Conservation (phyloP, 1,284 basidiomycete genomes). For the Mycena citricolor region DNA sequence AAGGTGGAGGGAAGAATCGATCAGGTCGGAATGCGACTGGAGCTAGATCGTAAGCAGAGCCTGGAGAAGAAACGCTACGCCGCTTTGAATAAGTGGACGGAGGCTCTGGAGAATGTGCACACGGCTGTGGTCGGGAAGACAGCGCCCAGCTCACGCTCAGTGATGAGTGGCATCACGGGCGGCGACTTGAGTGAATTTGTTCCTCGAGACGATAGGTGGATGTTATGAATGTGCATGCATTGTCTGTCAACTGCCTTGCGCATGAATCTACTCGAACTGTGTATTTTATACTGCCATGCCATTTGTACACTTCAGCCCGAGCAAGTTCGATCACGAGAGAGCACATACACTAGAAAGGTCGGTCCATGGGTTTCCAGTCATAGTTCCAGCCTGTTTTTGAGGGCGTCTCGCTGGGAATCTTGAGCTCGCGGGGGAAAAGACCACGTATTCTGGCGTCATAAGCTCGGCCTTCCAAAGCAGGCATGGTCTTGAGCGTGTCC, state of each 20-base stretch:
- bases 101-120: conserved; percentile 73
- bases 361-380: conserved; percentile 67
- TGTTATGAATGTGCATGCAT: conserved; percentile 20
- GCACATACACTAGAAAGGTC: conserved; percentile 38
- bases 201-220: conserved; percentile 36
- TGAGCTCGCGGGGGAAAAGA: conserved; percentile 80
- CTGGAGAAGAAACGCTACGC: conserved; percentile 82
- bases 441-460: conserved; percentile 79
- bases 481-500: conserved; percentile 60
- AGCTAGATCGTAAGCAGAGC: conserved; percentile 86
- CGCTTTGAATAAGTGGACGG: conserved; percentile 81
- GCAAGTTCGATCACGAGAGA: conserved; percentile 1
- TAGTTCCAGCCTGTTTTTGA: conserved; percentile 76
- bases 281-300: background rate
- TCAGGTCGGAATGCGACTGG: conserved; percentile 89
- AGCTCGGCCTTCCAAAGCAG: conserved; percentile 66
- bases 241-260: conserved; percentile 6
- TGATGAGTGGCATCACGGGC: conserved; percentile 36
- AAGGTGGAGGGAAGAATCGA: conserved; percentile 96
- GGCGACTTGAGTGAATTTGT: conserved; percentile 32
- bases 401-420: conserved; percentile 77
- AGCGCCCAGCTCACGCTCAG: conserved; percentile 42
- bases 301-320: no score
- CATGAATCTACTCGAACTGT: background rate
- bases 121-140: conserved; percentile 73